Conservation (phyloP, 306 rosid species). For the Luffa aegyptiaca region DNA sequence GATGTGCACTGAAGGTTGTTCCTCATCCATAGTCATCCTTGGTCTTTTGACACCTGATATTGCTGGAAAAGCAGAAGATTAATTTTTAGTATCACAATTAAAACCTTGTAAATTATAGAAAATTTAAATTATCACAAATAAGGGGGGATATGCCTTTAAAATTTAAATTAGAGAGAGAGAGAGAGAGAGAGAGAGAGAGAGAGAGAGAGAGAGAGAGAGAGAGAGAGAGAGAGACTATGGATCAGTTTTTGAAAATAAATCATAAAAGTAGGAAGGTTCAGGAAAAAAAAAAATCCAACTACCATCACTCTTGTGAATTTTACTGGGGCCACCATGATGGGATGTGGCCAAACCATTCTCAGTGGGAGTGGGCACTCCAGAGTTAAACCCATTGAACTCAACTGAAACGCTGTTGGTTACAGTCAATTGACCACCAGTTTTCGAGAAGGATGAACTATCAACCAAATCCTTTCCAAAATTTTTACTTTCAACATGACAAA, state of each 20-base stretch:
- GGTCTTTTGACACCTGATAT: slow-evolving; percentile 65
- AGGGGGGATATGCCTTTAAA: not conserved
- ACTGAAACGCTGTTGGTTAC: slow-evolving; percentile 21
- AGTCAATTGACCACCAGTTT: slow-evolving; percentile 25
- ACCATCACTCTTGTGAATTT: slow-evolving; percentile 26
- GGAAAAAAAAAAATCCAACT: slow-evolving; percentile 40
- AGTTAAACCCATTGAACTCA: slow-evolving; percentile 18
- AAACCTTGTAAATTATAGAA: not conserved
- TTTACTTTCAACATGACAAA: not conserved
- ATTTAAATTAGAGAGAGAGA: not conserved
- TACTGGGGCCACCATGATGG: slow-evolving; percentile 15
- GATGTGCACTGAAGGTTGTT: slow-evolving; percentile 58
- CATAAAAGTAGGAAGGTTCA: not conserved
- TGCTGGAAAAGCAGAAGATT: slow-evolving; percentile 19
- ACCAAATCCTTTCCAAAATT: slow-evolving; percentile 11
- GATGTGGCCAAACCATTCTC: slow-evolving; percentile 28
- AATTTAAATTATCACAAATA: not conserved
- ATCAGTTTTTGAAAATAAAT: not conserved
- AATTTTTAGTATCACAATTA: not conserved
- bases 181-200: not conserved
- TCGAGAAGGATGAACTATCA: slow-evolving; percentile 15
- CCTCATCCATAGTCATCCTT: slow-evolving; percentile 42
- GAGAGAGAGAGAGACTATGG: not conserved
- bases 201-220: not conserved
- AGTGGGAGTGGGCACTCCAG: slow-evolving; percentile 8